These are phyloP conservation scores for Aspergillus campestris DNA, from an alignment of 495 filamentous ascomycete species.

Conservation along the genomic window DNA sequence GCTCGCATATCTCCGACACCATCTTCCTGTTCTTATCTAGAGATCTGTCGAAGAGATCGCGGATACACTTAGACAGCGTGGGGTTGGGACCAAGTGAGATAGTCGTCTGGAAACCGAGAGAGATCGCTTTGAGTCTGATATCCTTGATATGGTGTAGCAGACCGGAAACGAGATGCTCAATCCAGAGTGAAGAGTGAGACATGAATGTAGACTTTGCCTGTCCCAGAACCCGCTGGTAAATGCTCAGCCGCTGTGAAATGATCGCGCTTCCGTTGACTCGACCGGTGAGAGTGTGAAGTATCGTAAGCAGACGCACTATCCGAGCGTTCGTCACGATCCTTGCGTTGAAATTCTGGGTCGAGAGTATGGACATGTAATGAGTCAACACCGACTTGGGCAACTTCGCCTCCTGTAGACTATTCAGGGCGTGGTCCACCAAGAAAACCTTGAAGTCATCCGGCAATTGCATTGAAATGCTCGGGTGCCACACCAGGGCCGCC, in stretches of 20 bases:
- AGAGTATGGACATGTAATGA: conserved; percentile 68
- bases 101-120: conserved; percentile 59
- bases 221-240: conserved; percentile 66
- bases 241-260: conserved; percentile 58
- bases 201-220: conserved; percentile 65
- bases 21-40: conserved; percentile 51
- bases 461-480: conserved; percentile 52
- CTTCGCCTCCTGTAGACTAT: conserved; percentile 51
- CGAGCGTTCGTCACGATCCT: conserved; percentile 65
- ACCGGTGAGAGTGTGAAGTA: conserved; percentile 62
- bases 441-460: conserved; percentile 70
- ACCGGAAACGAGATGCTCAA: conserved; percentile 70
- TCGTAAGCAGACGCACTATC: conserved; percentile 55
- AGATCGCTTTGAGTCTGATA: conserved; percentile 62
- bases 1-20: conserved; percentile 53
- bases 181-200: conserved; percentile 48
- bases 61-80: conserved; percentile 52
- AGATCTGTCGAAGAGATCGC: conserved; percentile 53
- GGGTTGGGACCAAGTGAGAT: conserved; percentile 56
- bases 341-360: conserved; percentile 64
- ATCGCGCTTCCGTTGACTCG: conserved; percentile 70
- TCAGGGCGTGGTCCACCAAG: conserved; percentile 69
- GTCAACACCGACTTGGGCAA: conserved; percentile 69
- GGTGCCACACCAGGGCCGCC: conserved; percentile 60
- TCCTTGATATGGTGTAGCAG: conserved; percentile 73